phyloP scores from a whole-genome alignment of 2,329 filamentous ascomycete species.

The Fragosphaeria purpurea region DNA sequence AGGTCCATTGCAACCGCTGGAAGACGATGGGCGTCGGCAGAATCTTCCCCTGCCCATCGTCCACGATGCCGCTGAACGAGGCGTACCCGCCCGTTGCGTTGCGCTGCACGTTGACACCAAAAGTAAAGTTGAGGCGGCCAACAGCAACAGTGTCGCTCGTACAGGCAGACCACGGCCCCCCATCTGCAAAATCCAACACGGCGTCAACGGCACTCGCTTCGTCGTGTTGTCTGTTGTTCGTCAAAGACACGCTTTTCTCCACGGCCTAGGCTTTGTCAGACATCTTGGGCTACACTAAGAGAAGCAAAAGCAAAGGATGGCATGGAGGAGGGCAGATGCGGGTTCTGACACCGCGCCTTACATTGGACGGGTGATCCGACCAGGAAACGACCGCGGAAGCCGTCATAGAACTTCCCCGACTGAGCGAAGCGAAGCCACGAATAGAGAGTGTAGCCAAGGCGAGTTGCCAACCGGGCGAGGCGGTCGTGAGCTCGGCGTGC shows the following conservation, averaged over 20 bases:
- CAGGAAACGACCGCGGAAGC: background rate
- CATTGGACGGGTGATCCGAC: background rate
- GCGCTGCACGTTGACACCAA: background rate
- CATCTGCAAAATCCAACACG: background rate
- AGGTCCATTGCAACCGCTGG: slow-evolving; percentile 2
- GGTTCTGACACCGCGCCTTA: too few species aligned
- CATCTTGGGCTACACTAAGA: too few species aligned
- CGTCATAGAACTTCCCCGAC: background rate
- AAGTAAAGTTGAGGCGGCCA: background rate
- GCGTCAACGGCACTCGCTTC: background rate
- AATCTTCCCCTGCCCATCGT: slow-evolving; percentile 1
- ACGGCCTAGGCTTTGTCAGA: background rate
- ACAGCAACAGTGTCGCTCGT: background rate
- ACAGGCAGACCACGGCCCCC: background rate
- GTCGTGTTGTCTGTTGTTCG: background rate
- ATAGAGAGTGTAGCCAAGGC: background rate
- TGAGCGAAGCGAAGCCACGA: background rate
- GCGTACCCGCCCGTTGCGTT: background rate
- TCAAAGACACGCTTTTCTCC: background rate
- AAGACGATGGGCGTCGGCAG: background rate
- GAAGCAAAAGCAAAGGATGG: too few species aligned
- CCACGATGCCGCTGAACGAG: background rate
- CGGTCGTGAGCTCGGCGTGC: background rate
- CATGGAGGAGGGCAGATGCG: too few species aligned
- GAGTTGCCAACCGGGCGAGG: slow-evolving; percentile 1